Percentiles rank a stretch among this genome's conserved stretches.
These are phyloP conservation scores for Hyphopichia fennica DNA, from an alignment of 1,139 yeast species.

Conservation along the genomic window DNA sequence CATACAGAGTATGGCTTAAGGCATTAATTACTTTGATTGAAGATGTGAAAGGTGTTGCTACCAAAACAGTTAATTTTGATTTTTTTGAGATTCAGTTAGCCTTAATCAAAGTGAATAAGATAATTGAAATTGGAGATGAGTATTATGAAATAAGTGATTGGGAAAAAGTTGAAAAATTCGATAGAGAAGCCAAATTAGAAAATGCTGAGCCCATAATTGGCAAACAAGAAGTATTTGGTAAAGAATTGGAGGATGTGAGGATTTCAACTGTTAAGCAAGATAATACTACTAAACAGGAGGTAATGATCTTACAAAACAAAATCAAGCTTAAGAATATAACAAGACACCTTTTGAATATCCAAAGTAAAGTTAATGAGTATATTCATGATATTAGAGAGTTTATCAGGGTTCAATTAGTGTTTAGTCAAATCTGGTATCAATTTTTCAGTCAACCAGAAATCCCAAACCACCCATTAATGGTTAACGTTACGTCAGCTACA, in stretches of 20 bases:
- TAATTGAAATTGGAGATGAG: not conserved
- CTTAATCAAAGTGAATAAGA: constrained; percentile 1
- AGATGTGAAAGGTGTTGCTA: not conserved
- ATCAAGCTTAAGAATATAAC: not conserved
- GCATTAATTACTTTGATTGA: not conserved
- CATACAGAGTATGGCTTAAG: not conserved
- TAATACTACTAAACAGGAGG: not conserved
- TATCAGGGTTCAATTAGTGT: not conserved
- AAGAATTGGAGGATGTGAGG: not conserved
- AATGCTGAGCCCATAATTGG: not conserved
- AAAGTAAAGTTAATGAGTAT: not conserved
- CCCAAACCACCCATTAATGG: not conserved
- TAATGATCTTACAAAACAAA: not conserved
- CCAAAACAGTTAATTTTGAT: not conserved
- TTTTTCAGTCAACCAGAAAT: not conserved
- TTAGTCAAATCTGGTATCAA: constrained; percentile 1
- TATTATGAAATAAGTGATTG: not conserved
- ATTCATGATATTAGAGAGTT: not conserved
- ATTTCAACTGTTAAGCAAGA: not conserved
- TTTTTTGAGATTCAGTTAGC: constrained; percentile 1
- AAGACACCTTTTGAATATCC: not conserved
- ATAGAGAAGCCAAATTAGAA: not conserved
- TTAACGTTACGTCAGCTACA: not conserved
- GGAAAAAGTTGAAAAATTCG: constrained; percentile 1
- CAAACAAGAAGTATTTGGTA: not conserved